phyloP scores from a whole-genome alignment of 2,329 filamentous ascomycete genomes.

The Colletotrichum magnum region DNA sequence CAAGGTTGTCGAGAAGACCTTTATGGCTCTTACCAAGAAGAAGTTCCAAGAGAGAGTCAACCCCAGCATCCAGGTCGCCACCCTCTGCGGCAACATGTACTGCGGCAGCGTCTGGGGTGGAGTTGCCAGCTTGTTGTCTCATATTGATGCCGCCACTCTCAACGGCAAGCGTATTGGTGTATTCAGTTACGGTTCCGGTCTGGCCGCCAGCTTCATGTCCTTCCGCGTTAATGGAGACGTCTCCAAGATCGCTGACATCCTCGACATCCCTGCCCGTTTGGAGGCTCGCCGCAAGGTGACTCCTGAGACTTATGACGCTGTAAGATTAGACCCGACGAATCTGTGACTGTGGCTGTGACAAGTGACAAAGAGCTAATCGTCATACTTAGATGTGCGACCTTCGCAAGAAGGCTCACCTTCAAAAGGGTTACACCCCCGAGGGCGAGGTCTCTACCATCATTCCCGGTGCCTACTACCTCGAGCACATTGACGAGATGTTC shows the following conservation, averaged over 20 bases:
- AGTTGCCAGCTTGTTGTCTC: slow-evolving; percentile 77
- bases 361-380: no score
- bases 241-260: slow-evolving; percentile 74
- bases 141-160: slow-evolving; percentile 73
- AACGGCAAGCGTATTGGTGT: slow-evolving; percentile 81
- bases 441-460: slow-evolving; percentile 77
- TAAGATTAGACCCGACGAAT: slow-evolving; percentile 56
- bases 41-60: slow-evolving; percentile 83
- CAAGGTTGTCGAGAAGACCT: slow-evolving; percentile 88
- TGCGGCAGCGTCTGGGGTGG: slow-evolving; percentile 83
- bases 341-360: no score
- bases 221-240: slow-evolving; percentile 81
- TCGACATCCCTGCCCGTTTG: slow-evolving; percentile 79
- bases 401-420: slow-evolving; percentile 85
- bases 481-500: slow-evolving; percentile 88
- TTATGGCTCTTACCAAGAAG: slow-evolving; percentile 88
- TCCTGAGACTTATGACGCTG: slow-evolving; percentile 81
- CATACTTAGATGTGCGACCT: slow-evolving; percentile 76
- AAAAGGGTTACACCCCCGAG: slow-evolving; percentile 82
- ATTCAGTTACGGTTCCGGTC: slow-evolving; percentile 85
- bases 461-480: slow-evolving; percentile 82
- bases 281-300: slow-evolving; percentile 75
- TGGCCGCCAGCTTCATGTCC: slow-evolving; percentile 80
- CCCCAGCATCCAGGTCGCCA: slow-evolving; percentile 81
- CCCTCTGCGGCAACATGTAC: slow-evolving; percentile 81